Conservation (phyloP, 2,329 filamentous ascomycete genomes). For the Leptoxyphium fumago region DNA sequence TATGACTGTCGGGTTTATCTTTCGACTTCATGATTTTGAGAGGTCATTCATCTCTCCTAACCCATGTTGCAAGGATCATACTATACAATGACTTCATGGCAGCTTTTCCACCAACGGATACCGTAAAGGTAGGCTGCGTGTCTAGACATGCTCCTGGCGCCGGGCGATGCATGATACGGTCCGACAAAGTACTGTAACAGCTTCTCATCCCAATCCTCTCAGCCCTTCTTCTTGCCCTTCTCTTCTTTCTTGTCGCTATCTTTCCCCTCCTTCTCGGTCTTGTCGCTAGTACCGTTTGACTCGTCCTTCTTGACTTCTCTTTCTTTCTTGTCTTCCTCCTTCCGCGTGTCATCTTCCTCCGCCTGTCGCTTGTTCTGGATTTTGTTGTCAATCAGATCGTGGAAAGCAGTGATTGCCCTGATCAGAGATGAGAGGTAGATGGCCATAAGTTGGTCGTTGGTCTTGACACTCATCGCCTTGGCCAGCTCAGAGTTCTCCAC, state of each 20-base stretch:
- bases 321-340: slow-evolving; percentile 47
- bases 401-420: slow-evolving; percentile 94
- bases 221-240: slow-evolving; percentile 37
- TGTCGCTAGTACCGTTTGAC: slow-evolving; percentile 39
- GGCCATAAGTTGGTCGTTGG: slow-evolving; percentile 96
- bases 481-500: slow-evolving; percentile 69
- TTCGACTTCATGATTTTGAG: too few species aligned
- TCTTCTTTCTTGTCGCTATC: slow-evolving; percentile 39
- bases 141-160: neutral
- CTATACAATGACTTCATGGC: neutral
- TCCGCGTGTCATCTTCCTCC: slow-evolving; percentile 79
- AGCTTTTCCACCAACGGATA: neutral
- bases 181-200: neutral
- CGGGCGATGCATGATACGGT: neutral
- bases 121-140: neutral
- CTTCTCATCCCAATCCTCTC: slow-evolving; percentile 1
- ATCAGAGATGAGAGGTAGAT: slow-evolving; percentile 97
- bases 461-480: slow-evolving; percentile 97
- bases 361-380: slow-evolving; percentile 96
- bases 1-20: too few species aligned
- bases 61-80: neutral
- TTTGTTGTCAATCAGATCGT: slow-evolving; percentile 99
- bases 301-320: slow-evolving; percentile 46
- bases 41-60: too few species aligned
- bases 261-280: slow-evolving; percentile 32